Evolutionary conservation across 208 protist genomes (phyloP), one percentile per base, ranked within the genome.

Genomic region (Acanthamoeba triangularis): DNA sequence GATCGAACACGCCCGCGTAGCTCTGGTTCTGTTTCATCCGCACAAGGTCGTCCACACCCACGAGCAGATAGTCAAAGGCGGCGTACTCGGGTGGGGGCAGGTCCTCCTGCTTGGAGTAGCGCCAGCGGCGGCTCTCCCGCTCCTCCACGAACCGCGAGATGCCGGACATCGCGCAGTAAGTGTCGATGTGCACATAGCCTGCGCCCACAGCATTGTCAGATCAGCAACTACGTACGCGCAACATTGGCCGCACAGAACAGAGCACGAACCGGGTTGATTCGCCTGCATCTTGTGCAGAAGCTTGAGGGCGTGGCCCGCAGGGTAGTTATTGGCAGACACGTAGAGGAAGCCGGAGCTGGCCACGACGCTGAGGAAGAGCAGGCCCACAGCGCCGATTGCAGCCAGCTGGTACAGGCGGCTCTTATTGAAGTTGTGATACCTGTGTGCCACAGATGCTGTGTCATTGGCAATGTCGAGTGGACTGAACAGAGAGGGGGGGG

Each of bases 141-240:
- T 54, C 52, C 35, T 97, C 94, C 54, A 61, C 65, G 67, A 98
- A 98, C 61, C 96, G 95, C 25, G 97, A 96, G 13, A 97, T 92
- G 61, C 97, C 97, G 4, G 47, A 94, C 47, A 97, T 97, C 1
- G 97, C 96, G 33, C 97, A 74, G 2, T 84, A 25, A 47, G 93
- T 93, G 80, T 98, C 97, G 14, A 98, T 97, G 85, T 98, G 97
- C 41, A 97, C 96, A 25, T 87, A 59, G 11, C 37, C 93, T 54
- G 35, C 44, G 18, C 85, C 49, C 49, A 6, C 35, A 47, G 44
- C 41, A 69, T 25, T 23, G 35, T 49, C 2, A 33, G 30, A 49
- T 11, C n/a, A 20, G 23, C 41, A 54, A 37, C 35, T 7, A 49
- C 33, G 54, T 2, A 37, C 28, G 41, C 8, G 0, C 5, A 14